Base-by-base conservation (phyloP, 768 basidiomycete species). In the Boletus vinaceobasis region DNA sequence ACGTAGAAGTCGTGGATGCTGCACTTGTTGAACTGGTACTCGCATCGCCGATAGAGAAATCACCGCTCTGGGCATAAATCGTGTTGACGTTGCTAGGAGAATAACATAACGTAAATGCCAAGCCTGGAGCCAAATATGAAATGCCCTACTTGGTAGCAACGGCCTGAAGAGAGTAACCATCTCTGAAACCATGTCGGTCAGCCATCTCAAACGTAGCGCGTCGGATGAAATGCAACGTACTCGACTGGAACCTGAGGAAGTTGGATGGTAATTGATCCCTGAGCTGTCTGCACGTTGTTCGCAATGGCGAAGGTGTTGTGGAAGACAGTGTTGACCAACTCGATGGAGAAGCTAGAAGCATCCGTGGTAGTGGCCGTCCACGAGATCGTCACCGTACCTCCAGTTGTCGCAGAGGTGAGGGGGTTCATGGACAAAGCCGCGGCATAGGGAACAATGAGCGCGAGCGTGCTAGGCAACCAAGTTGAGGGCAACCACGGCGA, bases 261-360 rank as follows among this genome's bases (percentile, higher is more conserved):
- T 0, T 48, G 37, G n/a, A 87, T 14, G 1, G 72, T 74, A 3
- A 79, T 1, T 1, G 60, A 36, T 0, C 73, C 72, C 5, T 48
- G 13, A 2, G 70, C 38, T 1, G 80, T 73, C 21, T 71, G 53
- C 2, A 87, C 72, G 55, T 80, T 82, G 74, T 79, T 84, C 13
- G 76, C 78, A 51, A 88, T 75, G 43, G 79, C 84, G 45, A 77
- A 80, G 0, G 73, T 50, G 52, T 81, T 69, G 71, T 85, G 73
- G 77, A 87, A 87, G 1, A 29, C 23, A 0, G 60, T 17, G 68
- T 85, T 83, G 45, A 59, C 48, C 51, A 87, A 69, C 66, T 80
- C 74, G 15, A 86, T 33, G 19, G 77, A 71, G 62, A 78, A 82
- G 5, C 53, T 48, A 0, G 46, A 3, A 0, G 80, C 73, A 59